Conservation (phyloP, 805 yeast species). For the Kuraishia cidri region DNA sequence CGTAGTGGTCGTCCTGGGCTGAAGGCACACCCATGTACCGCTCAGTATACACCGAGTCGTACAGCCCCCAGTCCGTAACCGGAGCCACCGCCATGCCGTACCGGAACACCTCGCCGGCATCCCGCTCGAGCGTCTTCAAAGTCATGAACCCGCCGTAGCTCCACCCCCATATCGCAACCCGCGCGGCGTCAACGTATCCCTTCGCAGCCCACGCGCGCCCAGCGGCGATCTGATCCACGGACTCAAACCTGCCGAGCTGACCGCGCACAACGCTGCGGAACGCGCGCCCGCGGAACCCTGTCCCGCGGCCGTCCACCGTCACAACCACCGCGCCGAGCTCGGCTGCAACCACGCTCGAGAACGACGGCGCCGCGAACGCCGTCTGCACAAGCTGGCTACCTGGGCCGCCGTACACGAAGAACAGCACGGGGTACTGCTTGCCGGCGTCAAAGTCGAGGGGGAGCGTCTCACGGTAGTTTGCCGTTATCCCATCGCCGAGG, state of each 20-base stretch:
- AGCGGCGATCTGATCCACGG: constrained; percentile 78
- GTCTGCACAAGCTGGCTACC: constrained; percentile 78
- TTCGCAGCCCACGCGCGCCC: constrained; percentile 63
- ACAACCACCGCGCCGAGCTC: constrained; percentile 79
- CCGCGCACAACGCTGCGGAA: constrained; percentile 79
- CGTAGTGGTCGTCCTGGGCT: constrained; percentile 58
- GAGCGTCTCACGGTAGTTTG: constrained; percentile 63
- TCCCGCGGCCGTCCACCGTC: constrained; percentile 95
- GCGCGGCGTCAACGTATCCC: constrained; percentile 54
- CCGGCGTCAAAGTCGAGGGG: constrained; percentile 63
- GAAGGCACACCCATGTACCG: constrained; percentile 86
- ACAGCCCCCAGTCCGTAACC: constrained; percentile 88
- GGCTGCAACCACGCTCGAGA: constrained; percentile 72
- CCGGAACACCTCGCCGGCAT: constrained; percentile 63
- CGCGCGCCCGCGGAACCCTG: constrained; percentile 77
- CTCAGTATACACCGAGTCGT: constrained; percentile 92
- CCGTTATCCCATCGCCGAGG: constrained; percentile 32
- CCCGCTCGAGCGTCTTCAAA: constrained; percentile 78
- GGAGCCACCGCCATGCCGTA: constrained; percentile 97
- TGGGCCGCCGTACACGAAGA: constrained; percentile 94
- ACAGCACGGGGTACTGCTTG: constrained; percentile 74
- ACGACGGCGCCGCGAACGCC: constrained; percentile 44
- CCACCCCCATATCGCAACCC: constrained; percentile 96
- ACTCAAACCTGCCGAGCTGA: constrained; percentile 73
- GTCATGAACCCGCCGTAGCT: constrained; percentile 95